Conservation (phyloP, 805 yeast genomes). For the Nakazawaea ambrosiae region DNA sequence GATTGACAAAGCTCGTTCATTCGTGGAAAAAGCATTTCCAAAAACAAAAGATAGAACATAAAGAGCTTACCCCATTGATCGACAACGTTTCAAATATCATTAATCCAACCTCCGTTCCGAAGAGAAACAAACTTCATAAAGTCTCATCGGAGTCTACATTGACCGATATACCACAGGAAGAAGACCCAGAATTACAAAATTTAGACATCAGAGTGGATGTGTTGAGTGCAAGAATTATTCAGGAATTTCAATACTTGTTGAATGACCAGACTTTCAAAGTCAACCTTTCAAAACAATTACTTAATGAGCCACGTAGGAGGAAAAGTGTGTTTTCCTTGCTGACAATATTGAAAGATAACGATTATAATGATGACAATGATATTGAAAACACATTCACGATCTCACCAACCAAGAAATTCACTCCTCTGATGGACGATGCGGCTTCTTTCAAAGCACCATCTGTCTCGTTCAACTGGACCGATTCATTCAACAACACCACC, state of each 20-base stretch:
- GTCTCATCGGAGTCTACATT: conserved; percentile 7
- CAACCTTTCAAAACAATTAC: conserved; percentile 19
- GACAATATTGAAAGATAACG: conserved; percentile 12
- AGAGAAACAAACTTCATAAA: conserved; percentile 10
- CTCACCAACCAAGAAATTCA: conserved; percentile 17
- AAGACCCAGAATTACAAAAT: conserved; percentile 17
- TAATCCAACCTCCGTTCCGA: conserved; percentile 9
- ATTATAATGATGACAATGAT: conserved; percentile 10
- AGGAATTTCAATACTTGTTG: conserved; percentile 47
- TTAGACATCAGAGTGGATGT: conserved; percentile 41
- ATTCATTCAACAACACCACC: conserved; percentile 18
- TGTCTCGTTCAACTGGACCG: conserved; percentile 30
- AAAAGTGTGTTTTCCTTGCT: conserved; percentile 17
- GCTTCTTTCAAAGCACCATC: conserved; percentile 26
- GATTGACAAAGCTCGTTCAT: neutral
- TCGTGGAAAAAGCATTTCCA: conserved; percentile 30
- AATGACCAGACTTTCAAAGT: conserved; percentile 13
- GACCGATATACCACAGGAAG: conserved; percentile 2
- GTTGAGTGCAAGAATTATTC: conserved; percentile 63
- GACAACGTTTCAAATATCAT: conserved; percentile 17
- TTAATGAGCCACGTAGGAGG: conserved; percentile 13
- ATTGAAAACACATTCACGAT: conserved; percentile 13
- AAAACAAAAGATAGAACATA: conserved; percentile 10
- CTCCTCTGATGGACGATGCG: neutral
- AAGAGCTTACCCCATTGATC: conserved; percentile 15